phyloP scores from a whole-genome alignment of 345 rosid species.

The Combretum micranthum region DNA sequence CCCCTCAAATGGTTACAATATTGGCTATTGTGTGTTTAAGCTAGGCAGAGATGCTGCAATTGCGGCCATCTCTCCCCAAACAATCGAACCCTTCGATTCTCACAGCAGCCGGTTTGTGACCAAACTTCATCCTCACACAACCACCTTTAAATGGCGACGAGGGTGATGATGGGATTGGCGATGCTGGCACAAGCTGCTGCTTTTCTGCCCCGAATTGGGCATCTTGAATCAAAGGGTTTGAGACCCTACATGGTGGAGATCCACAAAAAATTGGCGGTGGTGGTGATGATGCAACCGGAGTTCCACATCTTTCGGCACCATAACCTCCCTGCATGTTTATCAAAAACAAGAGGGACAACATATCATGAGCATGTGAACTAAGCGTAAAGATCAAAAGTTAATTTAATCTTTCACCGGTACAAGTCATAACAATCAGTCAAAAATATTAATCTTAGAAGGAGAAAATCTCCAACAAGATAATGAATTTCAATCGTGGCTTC shows the following conservation, averaged over 20 bases:
- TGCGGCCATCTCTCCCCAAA: conserved; percentile 13
- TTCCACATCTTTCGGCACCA: conserved; percentile 12
- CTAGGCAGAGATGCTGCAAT: conserved; percentile 21
- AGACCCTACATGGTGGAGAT: conserved; percentile 19
- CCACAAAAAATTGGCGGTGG: conserved; percentile 22
- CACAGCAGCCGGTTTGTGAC: conserved; percentile 14
- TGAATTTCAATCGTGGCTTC: no score
- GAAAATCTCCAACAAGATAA: no score
- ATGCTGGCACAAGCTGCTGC: conserved; percentile 1
- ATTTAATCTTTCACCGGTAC: no score
- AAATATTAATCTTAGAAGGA: no score
- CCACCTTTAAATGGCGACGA: conserved; percentile 8
- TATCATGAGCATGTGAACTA: background rate
- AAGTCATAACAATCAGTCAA: no score
- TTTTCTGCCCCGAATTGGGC: conserved; percentile 13
- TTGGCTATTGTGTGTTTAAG: conserved; percentile 4
- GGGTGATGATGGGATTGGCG: conserved; percentile 4
- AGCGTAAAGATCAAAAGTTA: background rate
- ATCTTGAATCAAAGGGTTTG: conserved; percentile 19
- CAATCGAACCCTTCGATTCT: conserved; percentile 24
- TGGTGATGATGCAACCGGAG: conserved; percentile 15
- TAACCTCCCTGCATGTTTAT: conserved; percentile 12
- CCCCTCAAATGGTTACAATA: background rate
- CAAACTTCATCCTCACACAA: conserved; percentile 10
- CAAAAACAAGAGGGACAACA: background rate